A percentile compares a stretch with the other conserved stretches of the same genome.
Evolutionary conservation across 1,284 basidiomycete genomes (phyloP).

Genomic region (Coniferiporia sulphurascens): DNA sequence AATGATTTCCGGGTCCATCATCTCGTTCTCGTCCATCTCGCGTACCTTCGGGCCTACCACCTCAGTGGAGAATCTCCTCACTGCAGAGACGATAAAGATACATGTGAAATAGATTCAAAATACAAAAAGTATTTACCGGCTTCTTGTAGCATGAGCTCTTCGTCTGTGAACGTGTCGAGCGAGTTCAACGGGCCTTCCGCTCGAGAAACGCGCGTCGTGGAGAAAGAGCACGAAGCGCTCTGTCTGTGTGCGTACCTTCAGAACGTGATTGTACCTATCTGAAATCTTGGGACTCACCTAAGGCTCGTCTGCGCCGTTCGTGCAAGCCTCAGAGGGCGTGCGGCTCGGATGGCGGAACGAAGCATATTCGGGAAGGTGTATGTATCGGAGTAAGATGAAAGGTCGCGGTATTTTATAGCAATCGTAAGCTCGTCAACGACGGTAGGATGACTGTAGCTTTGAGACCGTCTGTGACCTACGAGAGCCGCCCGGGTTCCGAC

Average conservation of each 20-base stretch:
- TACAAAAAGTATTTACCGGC: conserved; percentile 49
- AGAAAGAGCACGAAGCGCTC: conserved; percentile 26
- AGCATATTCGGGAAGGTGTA: background rate
- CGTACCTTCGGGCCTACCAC: conserved; percentile 87
- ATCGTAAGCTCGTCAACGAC: too few relatives aligned
- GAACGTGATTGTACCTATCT: background rate
- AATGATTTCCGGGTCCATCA: conserved; percentile 89
- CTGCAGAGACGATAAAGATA: conserved; percentile 35
- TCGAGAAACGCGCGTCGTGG: conserved; percentile 34
- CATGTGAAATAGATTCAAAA: background rate
- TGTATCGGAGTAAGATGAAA: background rate
- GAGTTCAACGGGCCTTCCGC: conserved; percentile 44
- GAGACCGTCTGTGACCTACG: too few relatives aligned
- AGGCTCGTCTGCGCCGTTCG: background rate
- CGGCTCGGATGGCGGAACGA: background rate
- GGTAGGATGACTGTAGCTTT: background rate
- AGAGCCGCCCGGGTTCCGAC: too few relatives aligned
- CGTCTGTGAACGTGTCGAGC: conserved; percentile 81
- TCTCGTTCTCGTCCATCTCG: conserved; percentile 98
- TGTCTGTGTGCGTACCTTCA: background rate
- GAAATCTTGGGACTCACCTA: background rate
- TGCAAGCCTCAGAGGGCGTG: background rate
- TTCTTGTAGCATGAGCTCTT: conserved; percentile 88
- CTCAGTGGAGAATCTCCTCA: conserved; percentile 84
- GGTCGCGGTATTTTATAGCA: too few relatives aligned